A percentile compares a stretch with the other conserved stretches of the same genome.
Evolutionary conservation across 139 green algal species (phyloP).

Genomic region (Ettlia oleoabundans): DNA sequence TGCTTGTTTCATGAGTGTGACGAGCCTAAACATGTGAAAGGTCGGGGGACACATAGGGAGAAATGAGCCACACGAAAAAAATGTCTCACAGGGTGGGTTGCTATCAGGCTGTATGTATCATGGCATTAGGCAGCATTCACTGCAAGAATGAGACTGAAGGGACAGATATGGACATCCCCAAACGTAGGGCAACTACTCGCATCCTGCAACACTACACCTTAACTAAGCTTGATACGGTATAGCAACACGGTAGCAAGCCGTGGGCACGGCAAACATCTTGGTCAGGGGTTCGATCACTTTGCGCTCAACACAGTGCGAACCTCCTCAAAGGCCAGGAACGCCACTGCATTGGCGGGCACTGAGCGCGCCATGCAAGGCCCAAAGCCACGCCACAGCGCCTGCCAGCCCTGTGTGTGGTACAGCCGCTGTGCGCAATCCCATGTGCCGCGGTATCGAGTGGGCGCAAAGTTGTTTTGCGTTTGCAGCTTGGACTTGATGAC

Average conservation of each 20-base stretch:
- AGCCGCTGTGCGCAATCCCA: slow-evolving; percentile 67
- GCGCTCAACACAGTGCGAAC: slow-evolving; percentile 25
- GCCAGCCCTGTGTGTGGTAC: slow-evolving; percentile 41
- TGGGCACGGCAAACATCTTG: neutral
- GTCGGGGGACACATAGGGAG: too few species aligned
- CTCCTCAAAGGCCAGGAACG: slow-evolving; percentile 74
- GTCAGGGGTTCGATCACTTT: neutral
- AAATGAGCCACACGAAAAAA: too few species aligned
- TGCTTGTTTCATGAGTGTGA: too few species aligned
- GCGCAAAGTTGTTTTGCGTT: slow-evolving; percentile 46
- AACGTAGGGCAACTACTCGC: too few species aligned
- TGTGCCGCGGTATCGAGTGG: slow-evolving; percentile 50
- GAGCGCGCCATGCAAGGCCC: slow-evolving; percentile 60
- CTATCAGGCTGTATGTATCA: too few species aligned
- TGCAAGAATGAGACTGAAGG: too few species aligned
- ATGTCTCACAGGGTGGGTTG: too few species aligned
- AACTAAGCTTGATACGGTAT: too few species aligned
- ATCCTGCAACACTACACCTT: too few species aligned
- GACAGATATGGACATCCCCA: too few species aligned
- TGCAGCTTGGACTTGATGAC: slow-evolving; percentile 77
- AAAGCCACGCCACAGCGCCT: slow-evolving; percentile 70
- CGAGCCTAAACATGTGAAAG: too few species aligned
- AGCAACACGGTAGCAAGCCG: neutral
- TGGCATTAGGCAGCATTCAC: too few species aligned
- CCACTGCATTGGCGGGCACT: slow-evolving; percentile 74